Percentiles rank a stretch among this genome's conserved stretches.
phyloP scores from a whole-genome alignment of 140 eudicot genomes.

The Stevia rebaudiana region DNA sequence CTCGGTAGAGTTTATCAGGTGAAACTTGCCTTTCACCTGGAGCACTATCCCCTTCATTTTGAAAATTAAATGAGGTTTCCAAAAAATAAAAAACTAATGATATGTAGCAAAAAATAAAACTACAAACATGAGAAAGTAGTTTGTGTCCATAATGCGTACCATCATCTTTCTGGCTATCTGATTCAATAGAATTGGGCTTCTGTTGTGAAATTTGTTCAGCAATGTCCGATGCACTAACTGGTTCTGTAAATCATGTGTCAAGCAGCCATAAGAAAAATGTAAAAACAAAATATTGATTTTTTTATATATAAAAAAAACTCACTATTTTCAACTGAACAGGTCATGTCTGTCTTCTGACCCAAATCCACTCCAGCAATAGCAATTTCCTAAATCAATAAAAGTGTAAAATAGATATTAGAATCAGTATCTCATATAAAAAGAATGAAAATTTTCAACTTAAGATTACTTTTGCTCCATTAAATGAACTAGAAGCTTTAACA shows the following conservation, averaged over 20 bases:
- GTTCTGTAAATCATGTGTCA: slow-evolving; percentile 28
- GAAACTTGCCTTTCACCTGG: slow-evolving; percentile 60
- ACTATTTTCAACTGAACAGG: slow-evolving; percentile 42
- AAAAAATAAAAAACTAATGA: too few species aligned
- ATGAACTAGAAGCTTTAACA: slow-evolving; percentile 35
- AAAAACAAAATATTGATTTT: not conserved
- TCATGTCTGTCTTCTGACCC: slow-evolving; percentile 28
- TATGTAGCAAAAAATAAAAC: too few species aligned
- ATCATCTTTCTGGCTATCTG: slow-evolving; percentile 66
- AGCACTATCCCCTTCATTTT: slow-evolving; percentile 55
- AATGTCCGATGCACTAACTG: slow-evolving; percentile 47
- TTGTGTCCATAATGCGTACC: slow-evolving; percentile 43
- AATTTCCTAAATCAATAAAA: slow-evolving; percentile 30
- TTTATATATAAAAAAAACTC: slow-evolving; percentile 24
- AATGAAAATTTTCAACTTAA: slow-evolving; percentile 2
- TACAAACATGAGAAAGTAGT: not conserved
- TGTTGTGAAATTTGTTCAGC: slow-evolving; percentile 46
- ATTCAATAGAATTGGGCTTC: slow-evolving; percentile 50
- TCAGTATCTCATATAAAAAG: slow-evolving; percentile 1
- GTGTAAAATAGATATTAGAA: not conserved
- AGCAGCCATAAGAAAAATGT: not conserved
- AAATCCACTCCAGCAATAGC: slow-evolving; percentile 22
- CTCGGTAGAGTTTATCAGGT: slow-evolving; percentile 77
- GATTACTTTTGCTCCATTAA: slow-evolving; percentile 36
- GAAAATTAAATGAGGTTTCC: slow-evolving; percentile 7